These are phyloP conservation scores for Dothistroma pini DNA, from an alignment of 2,329 filamentous ascomycete genomes.

Conservation along the genomic window DNA sequence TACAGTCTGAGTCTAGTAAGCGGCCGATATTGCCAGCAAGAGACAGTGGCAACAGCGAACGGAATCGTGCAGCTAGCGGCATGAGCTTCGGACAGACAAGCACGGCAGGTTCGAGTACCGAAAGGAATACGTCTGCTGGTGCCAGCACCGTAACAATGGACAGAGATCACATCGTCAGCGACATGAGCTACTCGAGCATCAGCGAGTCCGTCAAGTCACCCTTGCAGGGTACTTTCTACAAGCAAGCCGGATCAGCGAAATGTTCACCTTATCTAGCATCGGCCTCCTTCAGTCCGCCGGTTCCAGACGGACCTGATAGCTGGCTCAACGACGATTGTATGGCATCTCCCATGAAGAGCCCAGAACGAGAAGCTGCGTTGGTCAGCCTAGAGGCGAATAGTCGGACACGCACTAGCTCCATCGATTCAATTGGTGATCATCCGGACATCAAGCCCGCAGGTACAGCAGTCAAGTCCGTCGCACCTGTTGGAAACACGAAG, in stretches of 20 bases:
- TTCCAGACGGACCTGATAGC: neutral
- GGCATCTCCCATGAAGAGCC: neutral
- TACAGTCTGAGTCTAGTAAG: constrained; percentile 4
- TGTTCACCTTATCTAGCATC: neutral
- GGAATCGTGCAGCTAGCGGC: constrained; percentile 24
- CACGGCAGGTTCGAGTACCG: neutral
- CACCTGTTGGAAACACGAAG: neutral
- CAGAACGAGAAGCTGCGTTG: neutral
- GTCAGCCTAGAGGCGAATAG: constrained; percentile 2
- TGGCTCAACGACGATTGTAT: neutral
- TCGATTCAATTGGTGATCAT: neutral
- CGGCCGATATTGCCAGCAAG: constrained; percentile 19
- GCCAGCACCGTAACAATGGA: neutral
- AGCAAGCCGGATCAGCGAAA: constrained; percentile 1
- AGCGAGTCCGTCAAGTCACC: constrained; percentile 7
- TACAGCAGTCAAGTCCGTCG: neutral
- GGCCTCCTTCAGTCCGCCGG: neutral
- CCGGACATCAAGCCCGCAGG: no score
- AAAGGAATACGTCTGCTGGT: neutral
- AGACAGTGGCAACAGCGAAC: constrained; percentile 27
- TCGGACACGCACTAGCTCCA: neutral
- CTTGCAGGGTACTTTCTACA: neutral
- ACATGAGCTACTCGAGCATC: constrained; percentile 11
- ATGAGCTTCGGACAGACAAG: constrained; percentile 18
- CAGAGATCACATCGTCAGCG: constrained; percentile 8